Percentiles rank a stretch among this genome's conserved stretches.
Evolutionary conservation across 768 basidiomycete genomes (phyloP).

Genomic region (Infundibulicybe gibba): DNA sequence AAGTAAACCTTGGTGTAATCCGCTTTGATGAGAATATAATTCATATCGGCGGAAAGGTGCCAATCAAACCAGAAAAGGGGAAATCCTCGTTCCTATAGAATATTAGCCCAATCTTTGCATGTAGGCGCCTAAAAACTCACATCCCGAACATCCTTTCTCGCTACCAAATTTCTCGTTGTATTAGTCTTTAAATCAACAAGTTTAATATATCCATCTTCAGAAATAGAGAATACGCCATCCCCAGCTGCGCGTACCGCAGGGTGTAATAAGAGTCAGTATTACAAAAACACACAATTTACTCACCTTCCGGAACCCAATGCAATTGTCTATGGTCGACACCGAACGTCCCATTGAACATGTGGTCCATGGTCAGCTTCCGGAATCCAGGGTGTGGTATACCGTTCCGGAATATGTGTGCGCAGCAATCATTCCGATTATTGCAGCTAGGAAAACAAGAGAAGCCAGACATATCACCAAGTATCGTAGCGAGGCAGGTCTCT

Average conservation of each 20-base stretch:
- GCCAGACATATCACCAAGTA: conserved; percentile 60
- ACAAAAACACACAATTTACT: conserved; percentile 10
- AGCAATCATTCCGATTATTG: conserved; percentile 72
- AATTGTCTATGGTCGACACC: conserved; percentile 38
- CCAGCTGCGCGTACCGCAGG: conserved; percentile 56
- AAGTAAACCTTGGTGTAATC: conserved; percentile 65
- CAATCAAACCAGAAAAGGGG: conserved; percentile 53
- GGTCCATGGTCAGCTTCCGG: conserved; percentile 79
- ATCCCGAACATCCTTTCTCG: conserved; percentile 55
- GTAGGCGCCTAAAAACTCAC: conserved; percentile 32
- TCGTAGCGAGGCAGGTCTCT: conserved; percentile 54
- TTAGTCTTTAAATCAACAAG: conserved; percentile 82
- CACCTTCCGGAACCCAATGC: conserved; percentile 93
- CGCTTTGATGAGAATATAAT: conserved; percentile 80
- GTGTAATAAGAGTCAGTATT: background rate
- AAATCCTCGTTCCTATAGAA: conserved; percentile 51
- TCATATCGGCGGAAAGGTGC: conserved; percentile 89
- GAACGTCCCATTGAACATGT: conserved; percentile 93
- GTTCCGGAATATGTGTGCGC: conserved; percentile 68
- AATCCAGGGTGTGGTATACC: conserved; percentile 49
- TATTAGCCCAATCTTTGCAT: conserved; percentile 3
- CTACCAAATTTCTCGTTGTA: conserved; percentile 57
- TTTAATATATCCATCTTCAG: conserved; percentile 59
- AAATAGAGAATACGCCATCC: conserved; percentile 85
- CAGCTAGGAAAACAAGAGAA: conserved; percentile 56